Evolutionary conservation across 2,329 filamentous ascomycete species (phyloP), one percentile per base, ranked within the genome.

Genomic region (Exophiala aquamarina): DNA sequence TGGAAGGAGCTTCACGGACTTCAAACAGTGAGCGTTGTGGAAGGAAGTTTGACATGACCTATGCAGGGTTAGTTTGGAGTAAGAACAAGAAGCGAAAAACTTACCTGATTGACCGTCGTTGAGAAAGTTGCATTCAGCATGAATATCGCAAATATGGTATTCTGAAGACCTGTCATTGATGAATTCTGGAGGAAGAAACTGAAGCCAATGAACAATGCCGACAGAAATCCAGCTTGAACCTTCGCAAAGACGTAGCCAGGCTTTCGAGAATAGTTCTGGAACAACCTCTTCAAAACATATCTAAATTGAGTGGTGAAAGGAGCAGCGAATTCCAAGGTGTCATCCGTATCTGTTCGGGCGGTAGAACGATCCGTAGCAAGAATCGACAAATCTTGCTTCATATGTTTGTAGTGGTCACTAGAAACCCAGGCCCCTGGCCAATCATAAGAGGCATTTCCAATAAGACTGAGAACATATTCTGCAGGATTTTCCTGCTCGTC

Each of bases 221-320:
- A 72, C 21, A 72, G 66, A 37, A 79, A 71, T 54, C 79, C 75
- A 3, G 80, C 66, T 48, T 71, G 70, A 37, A 85, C 63, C 64
- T 85, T 85, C 69, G 80, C 84, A 62, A 80, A 79, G 47, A 84
- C 65, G 54, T 88, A 87, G 83, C 87, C 89, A 93, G 77, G 92
- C 91, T 65, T 94, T 87, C 65, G 84, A 89, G 89, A 95, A 76
- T 92, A 93, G 65, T 94, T 88, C 65, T 91, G 80, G 72, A 92
- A 92, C 18, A 92, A 86, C 59, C 89, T 87, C 56, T 76, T 66
- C 4, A 79, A 78, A 47, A 90, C 86, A 60, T 82, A 75, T 41
- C 66, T 68, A 20, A 92, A 68, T 66, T 95, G 89, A 5, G 70
- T 63, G 45, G 56, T 63, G 62, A 92, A 86, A 0, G 86, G 79